Evolutionary conservation across 2,329 filamentous ascomycete genomes (phyloP).

Genomic region (Nemania sp.): DNA sequence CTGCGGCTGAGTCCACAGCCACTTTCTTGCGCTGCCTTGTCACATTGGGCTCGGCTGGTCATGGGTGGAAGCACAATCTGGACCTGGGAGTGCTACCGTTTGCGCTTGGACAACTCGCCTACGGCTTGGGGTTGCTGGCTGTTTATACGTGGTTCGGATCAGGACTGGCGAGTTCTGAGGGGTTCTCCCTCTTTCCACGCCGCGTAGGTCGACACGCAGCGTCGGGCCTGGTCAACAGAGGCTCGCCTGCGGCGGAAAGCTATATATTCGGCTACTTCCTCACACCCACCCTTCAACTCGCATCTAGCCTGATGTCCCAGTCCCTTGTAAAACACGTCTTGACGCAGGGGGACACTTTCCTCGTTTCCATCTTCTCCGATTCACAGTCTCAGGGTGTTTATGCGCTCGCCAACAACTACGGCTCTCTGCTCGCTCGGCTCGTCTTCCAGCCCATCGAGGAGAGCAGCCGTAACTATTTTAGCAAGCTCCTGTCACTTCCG

Average conservation of each 20-base stretch:
- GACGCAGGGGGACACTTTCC: conserved; percentile 90
- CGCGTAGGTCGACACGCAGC: conserved; percentile 39
- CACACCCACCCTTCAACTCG: conserved; percentile 69
- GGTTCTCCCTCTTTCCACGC: conserved; percentile 70
- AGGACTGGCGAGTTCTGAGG: conserved; percentile 55
- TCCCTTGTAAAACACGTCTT: conserved; percentile 89
- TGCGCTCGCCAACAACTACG: conserved; percentile 91
- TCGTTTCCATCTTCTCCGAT: conserved; percentile 77
- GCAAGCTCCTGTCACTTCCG: conserved; percentile 65
- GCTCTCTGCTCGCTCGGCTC: conserved; percentile 82
- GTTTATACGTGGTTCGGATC: conserved; percentile 71
- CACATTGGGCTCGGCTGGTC: conserved; percentile 72
- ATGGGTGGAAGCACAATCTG: conserved; percentile 54
- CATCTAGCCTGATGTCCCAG: conserved; percentile 83
- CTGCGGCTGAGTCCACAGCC: conserved; percentile 79
- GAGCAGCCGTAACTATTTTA: conserved; percentile 86
- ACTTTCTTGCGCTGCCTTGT: conserved; percentile 76
- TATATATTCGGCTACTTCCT: conserved; percentile 68
- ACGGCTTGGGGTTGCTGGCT: conserved; percentile 67
- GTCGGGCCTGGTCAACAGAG: conserved; percentile 1
- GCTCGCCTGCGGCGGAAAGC: conserved; percentile 17
- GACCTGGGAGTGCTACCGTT: conserved; percentile 83
- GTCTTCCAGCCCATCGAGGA: conserved; percentile 96
- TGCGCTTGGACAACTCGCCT: conserved; percentile 81
- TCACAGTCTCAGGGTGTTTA: conserved; percentile 87